phyloP scores from a whole-genome alignment of 139 green algal genomes.

The Coelastrella sp. region DNA sequence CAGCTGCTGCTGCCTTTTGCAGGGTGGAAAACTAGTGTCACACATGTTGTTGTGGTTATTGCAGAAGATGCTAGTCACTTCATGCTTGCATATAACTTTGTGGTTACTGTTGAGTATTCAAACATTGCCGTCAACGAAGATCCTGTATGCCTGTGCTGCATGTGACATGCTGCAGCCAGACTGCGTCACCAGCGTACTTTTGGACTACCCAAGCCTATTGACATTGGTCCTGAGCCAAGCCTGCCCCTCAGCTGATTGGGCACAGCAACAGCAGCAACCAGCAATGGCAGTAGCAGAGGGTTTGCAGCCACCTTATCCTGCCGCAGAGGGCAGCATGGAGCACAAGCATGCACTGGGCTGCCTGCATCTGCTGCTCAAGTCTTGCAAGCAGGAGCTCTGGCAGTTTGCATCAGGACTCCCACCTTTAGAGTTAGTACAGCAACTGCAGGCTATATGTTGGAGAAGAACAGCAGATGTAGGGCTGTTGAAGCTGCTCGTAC shows the following conservation, averaged over 20 bases:
- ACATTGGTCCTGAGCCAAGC: not conserved
- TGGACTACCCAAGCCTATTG: not conserved
- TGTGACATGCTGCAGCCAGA: constrained; percentile 6
- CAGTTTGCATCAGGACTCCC: not conserved
- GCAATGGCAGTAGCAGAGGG: not conserved
- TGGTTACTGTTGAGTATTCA: no score
- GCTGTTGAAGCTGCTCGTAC: constrained; percentile 7
- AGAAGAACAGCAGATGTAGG: not conserved
- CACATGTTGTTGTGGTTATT: no score
- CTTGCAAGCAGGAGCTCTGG: not conserved
- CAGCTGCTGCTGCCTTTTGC: not conserved
- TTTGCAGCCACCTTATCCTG: not conserved
- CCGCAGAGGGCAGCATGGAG: constrained; percentile 19
- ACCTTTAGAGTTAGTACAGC: constrained; percentile 3
- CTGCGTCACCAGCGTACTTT: not conserved
- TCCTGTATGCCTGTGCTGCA: not conserved
- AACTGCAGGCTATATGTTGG: constrained; percentile 12
- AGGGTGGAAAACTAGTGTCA: not conserved
- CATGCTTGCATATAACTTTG: no score
- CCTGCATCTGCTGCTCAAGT: constrained; percentile 8
- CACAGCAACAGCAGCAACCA: constrained; percentile 20
- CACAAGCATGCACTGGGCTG: constrained; percentile 32
- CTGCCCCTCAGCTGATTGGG: not conserved
- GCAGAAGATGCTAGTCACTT: no score
- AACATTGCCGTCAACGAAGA: no score